Base-by-base conservation (phyloP, 441 rosid species). In the Pelargonium australe region DNA sequence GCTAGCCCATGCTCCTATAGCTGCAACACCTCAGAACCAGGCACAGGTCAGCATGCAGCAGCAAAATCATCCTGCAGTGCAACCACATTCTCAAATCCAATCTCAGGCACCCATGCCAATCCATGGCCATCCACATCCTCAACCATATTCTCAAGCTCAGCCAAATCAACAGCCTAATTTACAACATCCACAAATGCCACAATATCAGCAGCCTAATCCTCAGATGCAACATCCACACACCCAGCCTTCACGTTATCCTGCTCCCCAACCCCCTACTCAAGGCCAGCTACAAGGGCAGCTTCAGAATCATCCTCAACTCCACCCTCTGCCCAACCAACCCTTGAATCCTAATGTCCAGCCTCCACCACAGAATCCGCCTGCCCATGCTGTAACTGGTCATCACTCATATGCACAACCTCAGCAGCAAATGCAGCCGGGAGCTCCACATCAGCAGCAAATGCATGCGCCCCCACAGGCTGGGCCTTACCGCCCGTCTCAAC, bases 401-500 rank as follows among this genome's bases (percentile, higher is more conserved):
- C 88, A 81, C n/a, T 83, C 86, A 20, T 85, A 84, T 77, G 78
- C 82, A 37, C 93, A 80, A 66, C 71, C 76, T 7, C 89, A 85
- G 75, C 60, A 80, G 68, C 80, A 67, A 28, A 72, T 77, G 72
- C 86, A 72, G 68, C 19, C 51, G 20, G 86, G 83, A 47, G 77
- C 76, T 66, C 77, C 77, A 12, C 72, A 71, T 58, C 87, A 81
- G 68, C 83, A 78, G 68, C 78, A 78, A 6, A 47, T 69, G 66
- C 80, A 44, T 14, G 23, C 69, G 82, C 70, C 76, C 25, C 70
- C 82, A 62, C 89, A 78, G 63, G 76, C 71, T 60, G 87, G 83
- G 68, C 74, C 82, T 55, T 83, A 82, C 11, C 80, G 67, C 3
- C 83, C 73, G 65, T 49, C 75, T 2, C 88, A 76, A 60, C 80